Evolutionary conservation across 768 basidiomycete species (phyloP).

Genomic region (Tylopilus intermedius): DNA sequence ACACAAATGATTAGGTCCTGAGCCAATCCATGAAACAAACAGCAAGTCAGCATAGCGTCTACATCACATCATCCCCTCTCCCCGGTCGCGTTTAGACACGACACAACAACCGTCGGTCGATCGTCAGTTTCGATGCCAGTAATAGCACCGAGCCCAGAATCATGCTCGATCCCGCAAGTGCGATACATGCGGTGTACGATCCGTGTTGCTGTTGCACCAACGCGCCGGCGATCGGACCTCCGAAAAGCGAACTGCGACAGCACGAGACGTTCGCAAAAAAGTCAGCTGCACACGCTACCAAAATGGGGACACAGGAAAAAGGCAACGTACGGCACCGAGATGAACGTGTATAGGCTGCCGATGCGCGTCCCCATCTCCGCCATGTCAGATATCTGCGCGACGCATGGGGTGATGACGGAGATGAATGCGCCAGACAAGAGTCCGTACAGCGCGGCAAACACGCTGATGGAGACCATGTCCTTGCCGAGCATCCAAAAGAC

Average conservation of each 20-base stretch:
- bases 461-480: slow-evolving; percentile 37
- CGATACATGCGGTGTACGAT: slow-evolving; percentile 47
- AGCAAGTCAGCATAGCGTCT: not conserved
- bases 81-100: slow-evolving; percentile 36
- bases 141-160: slow-evolving; percentile 57
- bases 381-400: slow-evolving; percentile 60
- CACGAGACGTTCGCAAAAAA: not conserved
- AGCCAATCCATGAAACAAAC: slow-evolving; percentile 13
- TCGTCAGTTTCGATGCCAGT: slow-evolving; percentile 43
- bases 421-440: slow-evolving; percentile 67
- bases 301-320: slow-evolving; percentile 31
- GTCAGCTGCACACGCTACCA: slow-evolving; percentile 55
- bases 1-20: slow-evolving; percentile 15
- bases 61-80: not conserved
- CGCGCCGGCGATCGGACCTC: slow-evolving; percentile 60
- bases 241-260: slow-evolving; percentile 49
- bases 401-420: slow-evolving; percentile 61
- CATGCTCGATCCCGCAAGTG: slow-evolving; percentile 55
- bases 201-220: slow-evolving; percentile 45
- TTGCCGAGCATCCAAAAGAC: slow-evolving; percentile 51
- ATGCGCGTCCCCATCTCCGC: slow-evolving; percentile 57
- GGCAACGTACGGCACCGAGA: slow-evolving; percentile 63
- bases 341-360: slow-evolving; percentile 59
- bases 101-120: slow-evolving; percentile 40
- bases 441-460: slow-evolving; percentile 56